A percentile compares a stretch with the other conserved stretches of the same genome.
phyloP scores from a whole-genome alignment of 495 filamentous ascomycete genomes.

The Stereocaulon alpinum region DNA sequence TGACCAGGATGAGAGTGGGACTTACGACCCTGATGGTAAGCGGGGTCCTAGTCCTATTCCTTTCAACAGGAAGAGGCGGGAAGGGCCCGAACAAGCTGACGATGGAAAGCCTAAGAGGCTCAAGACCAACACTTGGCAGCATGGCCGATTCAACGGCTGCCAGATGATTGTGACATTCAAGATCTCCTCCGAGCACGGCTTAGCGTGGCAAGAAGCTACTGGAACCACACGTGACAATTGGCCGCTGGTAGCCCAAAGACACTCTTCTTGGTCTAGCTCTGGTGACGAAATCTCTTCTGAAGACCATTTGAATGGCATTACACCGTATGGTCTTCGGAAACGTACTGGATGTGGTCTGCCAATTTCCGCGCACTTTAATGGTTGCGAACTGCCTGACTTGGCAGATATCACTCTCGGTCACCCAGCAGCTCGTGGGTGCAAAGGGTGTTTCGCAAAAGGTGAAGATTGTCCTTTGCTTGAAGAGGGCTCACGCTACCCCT shows the following conservation, averaged over 20 bases:
- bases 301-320: too few species aligned
- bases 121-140: constrained; percentile 16
- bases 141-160: constrained; percentile 11
- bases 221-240: constrained; percentile 16
- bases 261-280: not conserved
- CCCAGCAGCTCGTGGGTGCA: constrained; percentile 19
- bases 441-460: constrained; percentile 15
- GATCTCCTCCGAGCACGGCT: constrained; percentile 7
- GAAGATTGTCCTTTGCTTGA: constrained; percentile 16
- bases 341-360: not conserved
- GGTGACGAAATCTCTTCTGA: constrained; percentile 1
- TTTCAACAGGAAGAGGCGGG: not conserved
- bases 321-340: constrained; percentile 9
- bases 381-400: constrained; percentile 4
- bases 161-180: constrained; percentile 16
- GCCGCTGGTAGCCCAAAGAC: not conserved
- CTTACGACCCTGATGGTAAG: constrained; percentile 17
- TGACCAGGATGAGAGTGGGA: constrained; percentile 20
- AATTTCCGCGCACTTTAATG: not conserved
- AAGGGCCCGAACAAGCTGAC: constrained; percentile 1
- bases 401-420: constrained; percentile 20
- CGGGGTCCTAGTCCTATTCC: not conserved
- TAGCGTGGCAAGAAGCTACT: constrained; percentile 1
- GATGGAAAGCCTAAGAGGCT: constrained; percentile 7
- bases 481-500: constrained; percentile 21